Evolutionary conservation across 140 eudicot genomes (phyloP).

Genomic region (Eryngium alpinum): DNA sequence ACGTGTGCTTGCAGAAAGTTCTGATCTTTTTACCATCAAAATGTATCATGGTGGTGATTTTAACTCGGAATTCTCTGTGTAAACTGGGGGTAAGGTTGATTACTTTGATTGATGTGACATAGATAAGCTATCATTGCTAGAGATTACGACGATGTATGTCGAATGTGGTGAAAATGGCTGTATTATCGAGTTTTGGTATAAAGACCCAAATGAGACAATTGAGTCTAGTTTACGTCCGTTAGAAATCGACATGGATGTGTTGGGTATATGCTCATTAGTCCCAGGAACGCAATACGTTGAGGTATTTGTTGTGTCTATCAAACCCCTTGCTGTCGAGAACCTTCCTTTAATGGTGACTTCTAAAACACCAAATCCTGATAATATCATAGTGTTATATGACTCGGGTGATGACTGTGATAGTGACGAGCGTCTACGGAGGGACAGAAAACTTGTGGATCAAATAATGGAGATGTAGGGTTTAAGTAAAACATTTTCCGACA

Average conservation of each 20-base stretch:
- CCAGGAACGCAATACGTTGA: background rate
- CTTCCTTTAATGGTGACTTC: background rate
- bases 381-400: background rate
- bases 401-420: too few relatives aligned
- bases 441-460: too few relatives aligned
- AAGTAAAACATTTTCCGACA: too few relatives aligned
- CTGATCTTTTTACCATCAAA: background rate
- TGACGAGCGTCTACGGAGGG: too few relatives aligned
- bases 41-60: background rate
- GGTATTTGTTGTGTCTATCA: background rate
- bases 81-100: background rate
- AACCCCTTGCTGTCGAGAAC: background rate
- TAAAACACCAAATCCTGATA: background rate
- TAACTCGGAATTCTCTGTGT: too few relatives aligned
- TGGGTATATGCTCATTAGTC: background rate
- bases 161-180: too few relatives aligned
- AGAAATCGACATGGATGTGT: background rate
- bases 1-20: background rate
- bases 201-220: background rate
- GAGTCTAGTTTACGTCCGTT: background rate
- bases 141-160: background rate
- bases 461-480: too few relatives aligned
- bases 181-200: too few relatives aligned
- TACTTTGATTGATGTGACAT: background rate
- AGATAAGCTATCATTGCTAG: background rate